Conservation (phyloP, 805 yeast genomes). For the Ogataea nakhonphanomensis region DNA sequence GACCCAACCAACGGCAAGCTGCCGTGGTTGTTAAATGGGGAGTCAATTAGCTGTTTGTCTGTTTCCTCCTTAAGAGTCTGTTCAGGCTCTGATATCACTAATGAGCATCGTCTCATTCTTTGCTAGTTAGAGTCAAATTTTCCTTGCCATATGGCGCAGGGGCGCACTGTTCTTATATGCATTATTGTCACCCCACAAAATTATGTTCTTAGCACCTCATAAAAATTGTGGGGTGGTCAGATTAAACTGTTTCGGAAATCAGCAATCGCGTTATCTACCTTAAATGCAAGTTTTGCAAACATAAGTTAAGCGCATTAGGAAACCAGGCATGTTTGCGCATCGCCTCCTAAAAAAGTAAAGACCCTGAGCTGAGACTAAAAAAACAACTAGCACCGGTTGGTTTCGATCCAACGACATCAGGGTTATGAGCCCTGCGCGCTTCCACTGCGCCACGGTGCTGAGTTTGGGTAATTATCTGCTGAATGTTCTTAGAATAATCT, state of each 20-base stretch:
- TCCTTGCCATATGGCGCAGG: too few relatives aligned
- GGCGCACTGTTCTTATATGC: too few relatives aligned
- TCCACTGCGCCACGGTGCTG: constrained; percentile 98
- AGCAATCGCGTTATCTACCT: not conserved
- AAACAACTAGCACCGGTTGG: constrained; percentile 80
- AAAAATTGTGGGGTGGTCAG: constrained; percentile 2
- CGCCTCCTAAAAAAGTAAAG: constrained; percentile 29
- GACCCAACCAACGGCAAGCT: constrained; percentile 31
- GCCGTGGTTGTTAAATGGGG: constrained; percentile 12
- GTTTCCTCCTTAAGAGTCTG: not conserved
- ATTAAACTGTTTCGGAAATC: not conserved
- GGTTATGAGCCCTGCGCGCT: constrained; percentile 99
- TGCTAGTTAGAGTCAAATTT: too few relatives aligned
- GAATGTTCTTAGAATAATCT: not conserved
- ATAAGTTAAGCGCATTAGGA: too few relatives aligned
- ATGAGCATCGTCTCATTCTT: constrained; percentile 9
- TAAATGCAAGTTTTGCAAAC: too few relatives aligned
- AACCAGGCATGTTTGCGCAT: not conserved
- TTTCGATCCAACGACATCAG: constrained; percentile 97
- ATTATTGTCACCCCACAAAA: constrained; percentile 15
- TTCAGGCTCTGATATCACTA: constrained; percentile 10
- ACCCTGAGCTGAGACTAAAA: constrained; percentile 10
- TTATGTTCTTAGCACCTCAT: constrained; percentile 10
- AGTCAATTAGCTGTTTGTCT: not conserved
- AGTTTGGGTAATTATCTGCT: not conserved